A percentile compares a stretch with the other conserved stretches of the same genome.
These are phyloP conservation scores for Urochloa ruziziensis DNA, from an alignment of 176 grass and related monocot genomes.

Conservation along the genomic window DNA sequence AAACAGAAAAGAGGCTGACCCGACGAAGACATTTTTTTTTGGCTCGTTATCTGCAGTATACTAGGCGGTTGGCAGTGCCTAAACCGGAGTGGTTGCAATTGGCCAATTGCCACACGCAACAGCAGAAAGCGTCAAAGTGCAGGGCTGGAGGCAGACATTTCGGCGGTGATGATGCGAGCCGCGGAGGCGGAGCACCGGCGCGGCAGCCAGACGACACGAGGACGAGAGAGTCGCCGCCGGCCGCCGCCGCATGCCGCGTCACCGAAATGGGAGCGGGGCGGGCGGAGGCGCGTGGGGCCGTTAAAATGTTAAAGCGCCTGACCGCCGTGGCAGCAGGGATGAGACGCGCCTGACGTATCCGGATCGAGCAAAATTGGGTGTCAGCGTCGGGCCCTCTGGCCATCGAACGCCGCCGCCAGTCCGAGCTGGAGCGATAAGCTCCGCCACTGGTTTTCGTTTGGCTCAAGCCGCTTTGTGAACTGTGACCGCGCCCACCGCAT, in stretches of 20 bases:
- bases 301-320: background rate
- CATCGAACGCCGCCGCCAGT: background rate
- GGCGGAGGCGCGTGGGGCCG: background rate
- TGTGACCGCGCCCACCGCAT: background rate
- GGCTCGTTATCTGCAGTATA: too few species aligned
- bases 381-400: background rate
- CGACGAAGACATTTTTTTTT: background rate
- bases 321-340: too few species aligned
- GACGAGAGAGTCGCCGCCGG: background rate
- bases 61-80: too few species aligned
- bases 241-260: background rate
- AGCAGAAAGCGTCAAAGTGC: background rate
- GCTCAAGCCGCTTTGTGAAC: background rate
- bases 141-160: background rate
- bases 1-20: background rate
- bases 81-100: background rate
- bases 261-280: background rate
- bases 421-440: slow-evolving; percentile 20
- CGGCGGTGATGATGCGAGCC: background rate
- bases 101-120: background rate
- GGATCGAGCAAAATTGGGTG: background rate
- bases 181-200: background rate
- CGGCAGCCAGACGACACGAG: background rate
- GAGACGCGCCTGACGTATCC: background rate
- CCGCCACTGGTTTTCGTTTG: background rate